Evolutionary conservation across 305 asterid species (phyloP), one percentile per base, ranked within the genome.

Genomic region (Fraxinus albicans): DNA sequence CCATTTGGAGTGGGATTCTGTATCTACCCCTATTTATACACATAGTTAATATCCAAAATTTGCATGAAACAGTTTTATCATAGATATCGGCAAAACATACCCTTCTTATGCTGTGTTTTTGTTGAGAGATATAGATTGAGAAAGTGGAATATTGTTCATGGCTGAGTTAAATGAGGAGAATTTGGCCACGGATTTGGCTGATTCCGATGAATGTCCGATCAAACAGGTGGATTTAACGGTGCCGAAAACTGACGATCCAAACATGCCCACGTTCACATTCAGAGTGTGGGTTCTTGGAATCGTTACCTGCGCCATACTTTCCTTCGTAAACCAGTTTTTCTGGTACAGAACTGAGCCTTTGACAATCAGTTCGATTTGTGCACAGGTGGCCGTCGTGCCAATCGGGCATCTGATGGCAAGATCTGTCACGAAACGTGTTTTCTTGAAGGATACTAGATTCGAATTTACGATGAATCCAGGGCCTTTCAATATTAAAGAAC

Each of bases 401-500:
- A 8, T 89, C 0, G 93, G 93, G 8, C 89, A 86, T 13, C 75
- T 89, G 5, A 87, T 90, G 95, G 94, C 95, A 0, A 74, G 77
- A 6, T 47, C 79, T 2, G 0, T 89, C 4, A 83, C 89, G 1
- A 76, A 80, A 7, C 74, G 84, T 29, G 82, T 60, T 2, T 87
- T 88, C 47, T 80, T 87, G 0, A 36, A 84, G 77, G 91, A 88
- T 10, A 83, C 91, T 8, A 0, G 73, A 42, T 86, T 77, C 38
- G 89, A 80, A 77, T 88, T 89, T 55, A 36, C 88, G 2, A n/a
- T 91, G 60, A 92, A 92, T 78, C 92, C 93, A 0, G 94, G 94
- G 33, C 92, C 93, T 4, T 92, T 92, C 33, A 92, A 88, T 47
- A 47, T 89, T 4, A 91, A 91, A 17, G 96, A 92, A 80, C 96